These are phyloP conservation scores for Pochonia chlamydosporia DNA, from an alignment of 2,329 filamentous ascomycete species.

Conservation along the genomic window DNA sequence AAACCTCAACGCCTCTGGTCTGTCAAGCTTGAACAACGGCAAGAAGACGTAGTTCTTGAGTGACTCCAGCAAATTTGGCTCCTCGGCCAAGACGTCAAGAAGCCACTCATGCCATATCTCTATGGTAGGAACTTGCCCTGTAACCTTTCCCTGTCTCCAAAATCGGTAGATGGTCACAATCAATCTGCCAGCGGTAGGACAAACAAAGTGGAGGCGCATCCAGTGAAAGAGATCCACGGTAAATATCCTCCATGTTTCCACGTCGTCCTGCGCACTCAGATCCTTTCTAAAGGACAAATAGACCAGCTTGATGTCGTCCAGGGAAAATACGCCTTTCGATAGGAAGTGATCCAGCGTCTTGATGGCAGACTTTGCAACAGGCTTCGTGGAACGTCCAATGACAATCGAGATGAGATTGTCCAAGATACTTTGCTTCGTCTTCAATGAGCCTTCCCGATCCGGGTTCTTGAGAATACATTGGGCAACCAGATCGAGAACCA, in stretches of 20 bases:
- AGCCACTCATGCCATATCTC: constrained; percentile 53
- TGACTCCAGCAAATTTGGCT: constrained; percentile 51
- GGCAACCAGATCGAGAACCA: constrained; percentile 53
- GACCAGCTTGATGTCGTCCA: constrained; percentile 37
- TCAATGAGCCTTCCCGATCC: constrained; percentile 25
- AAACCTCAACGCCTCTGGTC: constrained; percentile 47
- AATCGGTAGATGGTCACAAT: constrained; percentile 50
- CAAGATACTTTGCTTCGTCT: constrained; percentile 41
- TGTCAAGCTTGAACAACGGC: constrained; percentile 55
- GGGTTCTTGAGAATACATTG: constrained; percentile 47
- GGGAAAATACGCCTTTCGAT: constrained; percentile 49
- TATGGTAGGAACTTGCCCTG: constrained; percentile 24
- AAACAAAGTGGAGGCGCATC: constrained; percentile 53
- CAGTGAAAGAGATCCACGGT: constrained; percentile 45
- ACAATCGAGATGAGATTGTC: constrained; percentile 53
- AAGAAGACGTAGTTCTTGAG: constrained; percentile 61
- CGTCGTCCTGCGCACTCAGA: constrained; percentile 2
- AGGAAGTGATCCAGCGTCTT: constrained; percentile 62
- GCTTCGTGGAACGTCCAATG: constrained; percentile 52
- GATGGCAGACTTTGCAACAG: constrained; percentile 64
- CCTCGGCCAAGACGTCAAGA: constrained; percentile 39
- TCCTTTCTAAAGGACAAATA: constrained; percentile 35
- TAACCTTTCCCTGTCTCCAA: constrained; percentile 28
- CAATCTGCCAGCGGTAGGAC: constrained; percentile 55
- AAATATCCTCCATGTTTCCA: constrained; percentile 44